Evolutionary conservation across 257 asterid genomes (phyloP).

Genomic region (Henckelia pumila): DNA sequence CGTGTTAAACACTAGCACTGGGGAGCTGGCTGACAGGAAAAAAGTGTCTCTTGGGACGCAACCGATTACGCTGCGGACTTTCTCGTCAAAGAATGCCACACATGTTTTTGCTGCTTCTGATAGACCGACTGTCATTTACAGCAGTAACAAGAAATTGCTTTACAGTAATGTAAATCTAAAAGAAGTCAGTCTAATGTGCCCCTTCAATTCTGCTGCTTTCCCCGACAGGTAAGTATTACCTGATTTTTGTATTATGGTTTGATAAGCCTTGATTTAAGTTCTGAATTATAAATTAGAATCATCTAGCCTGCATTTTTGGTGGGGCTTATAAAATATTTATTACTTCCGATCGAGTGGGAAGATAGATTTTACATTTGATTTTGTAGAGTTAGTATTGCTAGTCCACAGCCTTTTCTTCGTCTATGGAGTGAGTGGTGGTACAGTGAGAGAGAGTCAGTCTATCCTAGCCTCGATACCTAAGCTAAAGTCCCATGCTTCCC

Average conservation of each 20-base stretch:
- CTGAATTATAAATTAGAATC: not conserved
- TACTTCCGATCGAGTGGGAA: not conserved
- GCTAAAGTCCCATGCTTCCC: not conserved
- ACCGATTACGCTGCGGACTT: conserved; percentile 90
- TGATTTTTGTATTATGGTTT: conserved; percentile 21
- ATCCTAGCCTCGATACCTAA: not conserved
- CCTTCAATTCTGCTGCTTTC: conserved; percentile 96
- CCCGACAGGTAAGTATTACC: conserved; percentile 75
- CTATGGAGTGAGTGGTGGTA: not conserved
- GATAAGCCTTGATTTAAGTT: conserved; percentile 15
- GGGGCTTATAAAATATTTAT: not conserved
- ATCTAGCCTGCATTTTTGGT: not conserved
- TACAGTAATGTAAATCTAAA: conserved; percentile 95
- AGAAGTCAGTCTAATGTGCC: conserved; percentile 97
- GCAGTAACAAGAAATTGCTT: conserved; percentile 95
- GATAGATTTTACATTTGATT: not conserved
- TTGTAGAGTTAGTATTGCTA: no score
- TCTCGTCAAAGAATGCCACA: conserved; percentile 88
- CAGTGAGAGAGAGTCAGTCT: not conserved
- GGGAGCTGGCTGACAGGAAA: conserved; percentile 90
- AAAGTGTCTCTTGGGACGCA: conserved; percentile 98
- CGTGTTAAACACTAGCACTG: conserved; percentile 68
- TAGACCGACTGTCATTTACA: conserved; percentile 92
- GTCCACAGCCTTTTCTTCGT: not conserved
- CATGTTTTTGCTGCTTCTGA: conserved; percentile 99